Evolutionary conservation across 495 filamentous ascomycete genomes (phyloP), one percentile per base, ranked within the genome.

Genomic region (Penicillium atrosanguineum): DNA sequence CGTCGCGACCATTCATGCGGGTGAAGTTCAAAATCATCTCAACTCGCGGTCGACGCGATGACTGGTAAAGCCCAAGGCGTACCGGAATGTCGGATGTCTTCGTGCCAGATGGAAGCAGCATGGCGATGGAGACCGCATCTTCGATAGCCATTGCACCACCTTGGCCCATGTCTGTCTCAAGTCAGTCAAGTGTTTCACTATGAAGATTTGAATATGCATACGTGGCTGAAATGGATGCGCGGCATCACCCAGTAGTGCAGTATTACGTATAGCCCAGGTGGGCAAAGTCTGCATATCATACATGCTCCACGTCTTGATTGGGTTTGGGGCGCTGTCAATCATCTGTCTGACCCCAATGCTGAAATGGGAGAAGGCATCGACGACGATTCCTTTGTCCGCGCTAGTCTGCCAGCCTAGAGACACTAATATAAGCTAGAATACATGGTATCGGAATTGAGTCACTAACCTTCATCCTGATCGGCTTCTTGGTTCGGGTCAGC

Each of bases 141-240:
- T 88, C 83, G 31, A 85, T 80, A 0, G 80, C 80, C 61, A 79
- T 75, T 1, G 72, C 78, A 12, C 66, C 80, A 31, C 81, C 81
- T 57, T 85, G 81, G 0, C 79, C 80, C 58, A 79, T 74, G 46
- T 78, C 65, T 68, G 49, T 16, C 19, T 9, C 21, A 20, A 46
- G 28, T 11, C 51, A n/a, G 44, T 44, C 23, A 31, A 18, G 18
- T 14, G 3, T 26, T 29, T 7, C 0, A 9, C 11, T 23, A n/a
- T 8, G n/a, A 16, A 25, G 6, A n/a, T 14, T 20, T n/a, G 23
- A 39, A 15, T n/a, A 25, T 43, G 1, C 59, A 51, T 46, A 67
- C 63, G 65, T 39, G 81, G 81, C 34, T 76, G 66, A 52, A 85
- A 84, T 7, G 81, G 83, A 66, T 86, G 83, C 26, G 81, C 82